Conservation (phyloP, 257 asterid genomes). For the Nicotiana tabacum region DNA sequence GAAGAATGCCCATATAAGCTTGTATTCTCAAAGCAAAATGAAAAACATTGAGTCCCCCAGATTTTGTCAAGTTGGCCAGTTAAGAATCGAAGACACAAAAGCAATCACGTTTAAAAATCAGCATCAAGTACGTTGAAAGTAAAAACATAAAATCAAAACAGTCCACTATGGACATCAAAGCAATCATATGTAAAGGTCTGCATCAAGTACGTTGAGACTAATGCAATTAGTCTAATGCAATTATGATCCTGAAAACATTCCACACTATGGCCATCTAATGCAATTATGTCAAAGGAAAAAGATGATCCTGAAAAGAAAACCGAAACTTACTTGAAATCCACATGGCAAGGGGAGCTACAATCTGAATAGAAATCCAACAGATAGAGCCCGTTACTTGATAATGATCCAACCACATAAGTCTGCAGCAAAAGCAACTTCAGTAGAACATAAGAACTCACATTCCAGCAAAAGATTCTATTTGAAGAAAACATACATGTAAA, state of each 20-base stretch:
- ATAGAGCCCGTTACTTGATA: slow-evolving; percentile 61
- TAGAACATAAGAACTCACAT: not conserved
- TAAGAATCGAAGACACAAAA: not conserved
- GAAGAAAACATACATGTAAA: not conserved
- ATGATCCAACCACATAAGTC: slow-evolving; percentile 81
- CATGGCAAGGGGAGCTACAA: slow-evolving; percentile 68
- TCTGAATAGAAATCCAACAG: slow-evolving; percentile 90
- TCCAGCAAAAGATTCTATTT: not conserved
- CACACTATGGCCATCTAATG: not conserved
- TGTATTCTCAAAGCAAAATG: not conserved
- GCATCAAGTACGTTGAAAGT: not conserved
- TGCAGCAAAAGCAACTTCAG: slow-evolving; percentile 27
- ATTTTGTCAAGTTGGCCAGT: not conserved
- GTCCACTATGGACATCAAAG: not conserved
- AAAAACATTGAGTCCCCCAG: not conserved
- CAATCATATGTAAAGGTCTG: not conserved
- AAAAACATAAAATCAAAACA: not conserved
- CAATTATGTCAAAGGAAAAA: not conserved
- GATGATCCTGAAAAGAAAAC: not conserved
- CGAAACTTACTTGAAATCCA: slow-evolving; percentile 50
- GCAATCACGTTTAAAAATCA: not conserved
- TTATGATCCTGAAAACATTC: not conserved
- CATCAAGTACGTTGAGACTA: not conserved
- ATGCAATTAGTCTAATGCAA: too few species aligned
- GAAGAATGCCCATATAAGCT: slow-evolving; percentile 13